Evolutionary conservation across 768 basidiomycete species (phyloP).

Genomic region (Cystobasidium ongulense): DNA sequence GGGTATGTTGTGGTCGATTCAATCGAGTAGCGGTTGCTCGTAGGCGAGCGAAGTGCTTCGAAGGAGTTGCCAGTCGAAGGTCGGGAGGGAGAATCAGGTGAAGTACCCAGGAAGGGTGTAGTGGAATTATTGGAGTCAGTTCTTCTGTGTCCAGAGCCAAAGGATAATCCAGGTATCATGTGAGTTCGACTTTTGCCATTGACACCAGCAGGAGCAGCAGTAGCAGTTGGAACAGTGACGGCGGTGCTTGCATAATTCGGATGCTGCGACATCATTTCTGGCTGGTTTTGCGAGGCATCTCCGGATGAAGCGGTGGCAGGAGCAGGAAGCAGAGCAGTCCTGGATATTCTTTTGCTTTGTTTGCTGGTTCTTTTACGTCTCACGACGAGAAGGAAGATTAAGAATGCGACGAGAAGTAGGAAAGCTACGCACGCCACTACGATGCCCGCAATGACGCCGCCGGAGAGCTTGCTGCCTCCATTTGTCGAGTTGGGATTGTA

Average conservation of each 20-base stretch:
- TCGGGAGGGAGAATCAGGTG: background rate
- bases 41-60: background rate
- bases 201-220: background rate
- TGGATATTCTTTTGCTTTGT: background rate
- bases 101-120: background rate
- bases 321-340: background rate
- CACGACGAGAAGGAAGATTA: slow-evolving; percentile 10
- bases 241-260: background rate
- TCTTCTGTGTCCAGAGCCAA: slow-evolving; percentile 4
- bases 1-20: background rate
- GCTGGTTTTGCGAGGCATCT: background rate
- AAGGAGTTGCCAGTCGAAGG: background rate
- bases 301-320: background rate
- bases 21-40: background rate
- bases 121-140: background rate
- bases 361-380: background rate
- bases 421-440: slow-evolving; percentile 16
- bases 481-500: background rate
- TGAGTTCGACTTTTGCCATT: background rate
- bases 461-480: background rate
- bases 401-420: slow-evolving; percentile 3
- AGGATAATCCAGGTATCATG: background rate
- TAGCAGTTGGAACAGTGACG: background rate
- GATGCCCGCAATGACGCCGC: slow-evolving; percentile 11
- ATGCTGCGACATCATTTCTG: slow-evolving; percentile 5